Evolutionary conservation across 306 rosid genomes (phyloP).

Genomic region (Clitoria ternatea): DNA sequence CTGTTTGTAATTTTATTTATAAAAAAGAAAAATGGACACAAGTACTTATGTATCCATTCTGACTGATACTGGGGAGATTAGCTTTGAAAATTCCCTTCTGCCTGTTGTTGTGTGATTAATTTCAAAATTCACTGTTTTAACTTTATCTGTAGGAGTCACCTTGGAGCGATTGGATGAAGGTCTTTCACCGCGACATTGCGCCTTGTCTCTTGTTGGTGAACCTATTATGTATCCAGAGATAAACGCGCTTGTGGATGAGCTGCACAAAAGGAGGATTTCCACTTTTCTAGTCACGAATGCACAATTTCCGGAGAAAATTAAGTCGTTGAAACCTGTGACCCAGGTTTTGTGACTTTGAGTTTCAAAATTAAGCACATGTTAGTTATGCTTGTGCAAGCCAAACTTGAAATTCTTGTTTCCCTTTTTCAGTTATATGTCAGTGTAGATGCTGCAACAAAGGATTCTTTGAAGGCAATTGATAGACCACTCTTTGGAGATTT

Average conservation of each 20-base stretch:
- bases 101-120: slow-evolving; percentile 5
- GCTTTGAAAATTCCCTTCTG: not conserved
- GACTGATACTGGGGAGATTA: slow-evolving; percentile 10
- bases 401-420: slow-evolving; percentile 22
- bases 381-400: not conserved
- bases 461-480: slow-evolving; percentile 92
- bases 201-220: slow-evolving; percentile 97
- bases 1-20: not conserved
- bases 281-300: slow-evolving; percentile 97
- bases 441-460: slow-evolving; percentile 96
- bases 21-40: not conserved
- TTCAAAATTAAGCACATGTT: slow-evolving; percentile 5
- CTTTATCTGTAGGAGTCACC: slow-evolving; percentile 66
- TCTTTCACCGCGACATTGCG: slow-evolving; percentile 91
- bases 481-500: slow-evolving; percentile 98
- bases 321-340: slow-evolving; percentile 66
- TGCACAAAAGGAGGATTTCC: slow-evolving; percentile 77
- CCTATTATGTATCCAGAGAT: slow-evolving; percentile 99
- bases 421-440: slow-evolving; percentile 86
- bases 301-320: slow-evolving; percentile 92
- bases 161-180: slow-evolving; percentile 88
- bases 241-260: slow-evolving; percentile 80
- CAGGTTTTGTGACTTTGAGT: slow-evolving; percentile 52
- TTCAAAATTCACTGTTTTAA: slow-evolving; percentile 14
- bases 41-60: not conserved